phyloP scores from a whole-genome alignment of 2,329 filamentous ascomycete genomes.

The Xylariomycetidae sp. region DNA sequence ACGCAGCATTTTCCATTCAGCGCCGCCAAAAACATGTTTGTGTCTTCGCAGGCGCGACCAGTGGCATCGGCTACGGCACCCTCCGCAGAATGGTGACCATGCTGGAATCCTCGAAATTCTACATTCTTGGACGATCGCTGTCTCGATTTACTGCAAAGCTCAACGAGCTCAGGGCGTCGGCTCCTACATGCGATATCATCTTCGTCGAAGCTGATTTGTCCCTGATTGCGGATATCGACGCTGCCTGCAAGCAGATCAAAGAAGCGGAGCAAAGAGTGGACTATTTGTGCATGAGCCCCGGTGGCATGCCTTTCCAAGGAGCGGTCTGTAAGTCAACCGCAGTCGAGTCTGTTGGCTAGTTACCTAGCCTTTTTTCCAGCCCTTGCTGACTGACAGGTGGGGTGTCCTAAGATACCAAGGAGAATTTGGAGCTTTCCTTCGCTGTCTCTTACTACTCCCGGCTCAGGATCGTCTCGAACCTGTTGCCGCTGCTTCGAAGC shows the following conservation, averaged over 20 bases:
- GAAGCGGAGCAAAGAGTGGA: constrained; percentile 17
- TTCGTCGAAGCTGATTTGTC: constrained; percentile 25
- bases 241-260: constrained; percentile 13
- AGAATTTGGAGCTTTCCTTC: constrained; percentile 25
- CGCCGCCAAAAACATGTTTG: constrained; percentile 3
- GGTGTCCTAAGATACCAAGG: constrained; percentile 22
- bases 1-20: constrained; percentile 3
- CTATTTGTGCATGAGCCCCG: constrained; percentile 23
- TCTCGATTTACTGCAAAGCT: constrained; percentile 8
- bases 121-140: constrained; percentile 16
- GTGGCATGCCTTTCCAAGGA: constrained; percentile 15
- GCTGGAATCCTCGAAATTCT: constrained; percentile 13
- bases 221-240: constrained; percentile 18
- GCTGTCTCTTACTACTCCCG: constrained; percentile 28
- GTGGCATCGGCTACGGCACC: constrained; percentile 21
- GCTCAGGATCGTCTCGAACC: constrained; percentile 23
- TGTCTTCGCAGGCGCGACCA: constrained; percentile 10
- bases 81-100: constrained; percentile 18
- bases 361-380: no score
- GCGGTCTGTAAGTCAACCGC: constrained; percentile 12
- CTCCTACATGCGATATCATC: constrained; percentile 14
- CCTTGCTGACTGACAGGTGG: no score
- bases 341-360: no score
- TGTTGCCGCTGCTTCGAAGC: constrained; percentile 25
- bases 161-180: constrained; percentile 8